Evolutionary conservation across 1,139 yeast species (phyloP).

Genomic region (Hemisphaericaspora xylanilytica): DNA sequence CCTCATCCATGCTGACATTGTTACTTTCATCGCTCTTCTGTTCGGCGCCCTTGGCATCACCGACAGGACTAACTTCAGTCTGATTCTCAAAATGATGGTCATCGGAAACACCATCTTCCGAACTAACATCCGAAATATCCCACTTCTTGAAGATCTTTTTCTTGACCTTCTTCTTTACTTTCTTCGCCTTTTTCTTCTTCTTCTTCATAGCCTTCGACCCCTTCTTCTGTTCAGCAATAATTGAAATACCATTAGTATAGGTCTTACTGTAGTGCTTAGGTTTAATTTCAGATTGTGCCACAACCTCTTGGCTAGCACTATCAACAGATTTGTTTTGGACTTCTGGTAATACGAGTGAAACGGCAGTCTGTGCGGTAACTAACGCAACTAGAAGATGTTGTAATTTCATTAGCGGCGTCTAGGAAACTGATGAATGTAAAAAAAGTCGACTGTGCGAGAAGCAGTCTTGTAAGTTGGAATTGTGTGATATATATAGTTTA

Average conservation of each 20-base stretch:
- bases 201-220: conserved; percentile 1
- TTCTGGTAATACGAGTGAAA: conserved; percentile 1
- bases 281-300: not conserved
- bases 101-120: too few species aligned
- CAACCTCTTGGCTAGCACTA: not conserved
- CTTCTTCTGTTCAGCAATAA: conserved; percentile 3
- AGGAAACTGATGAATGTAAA: too few species aligned
- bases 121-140: conserved; percentile 1
- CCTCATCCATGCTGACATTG: too few species aligned
- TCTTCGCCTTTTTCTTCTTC: conserved; percentile 3
- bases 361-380: not conserved
- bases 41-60: too few species aligned
- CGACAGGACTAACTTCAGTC: too few species aligned
- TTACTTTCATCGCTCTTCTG: too few species aligned
- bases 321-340: not conserved
- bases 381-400: conserved; percentile 5
- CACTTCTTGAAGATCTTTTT: not conserved
- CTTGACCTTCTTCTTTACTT: conserved; percentile 1
- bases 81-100: too few species aligned
- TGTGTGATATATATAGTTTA: too few species aligned
- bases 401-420: conserved; percentile 2
- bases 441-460: too few species aligned
- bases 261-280: conserved; percentile 3
- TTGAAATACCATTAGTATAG: conserved; percentile 5
- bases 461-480: too few species aligned